phyloP scores from a whole-genome alignment of 1,284 basidiomycete species.

The Cerioporus squamosus region DNA sequence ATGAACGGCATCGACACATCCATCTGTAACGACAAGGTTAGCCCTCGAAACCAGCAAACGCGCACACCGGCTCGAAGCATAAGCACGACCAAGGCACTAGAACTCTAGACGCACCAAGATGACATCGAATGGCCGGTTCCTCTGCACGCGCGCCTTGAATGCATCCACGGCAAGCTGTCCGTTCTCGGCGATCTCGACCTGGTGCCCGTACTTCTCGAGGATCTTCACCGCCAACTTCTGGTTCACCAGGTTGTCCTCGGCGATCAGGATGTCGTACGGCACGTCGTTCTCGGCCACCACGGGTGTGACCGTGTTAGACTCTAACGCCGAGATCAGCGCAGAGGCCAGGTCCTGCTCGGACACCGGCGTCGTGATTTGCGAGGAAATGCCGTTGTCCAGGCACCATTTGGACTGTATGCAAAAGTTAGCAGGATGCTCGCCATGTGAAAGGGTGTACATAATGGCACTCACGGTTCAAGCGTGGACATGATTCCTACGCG shows the following conservation, averaged over 20 bases:
- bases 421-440: conserved; percentile 6
- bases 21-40: conserved; percentile 63
- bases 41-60: background rate
- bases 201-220: conserved; percentile 95
- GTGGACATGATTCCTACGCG: conserved; percentile 54
- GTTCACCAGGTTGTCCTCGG: conserved; percentile 98
- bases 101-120: conserved; percentile 66
- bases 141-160: conserved; percentile 79
- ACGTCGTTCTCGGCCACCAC: conserved; percentile 82
- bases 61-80: background rate
- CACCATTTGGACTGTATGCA: conserved; percentile 83
- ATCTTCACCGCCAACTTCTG: conserved; percentile 98
- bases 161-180: conserved; percentile 91
- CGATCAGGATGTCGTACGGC: conserved; percentile 92
- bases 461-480: conserved; percentile 68
- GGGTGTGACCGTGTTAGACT: conserved; percentile 88
- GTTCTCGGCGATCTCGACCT: conserved; percentile 97
- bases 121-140: conserved; percentile 81
- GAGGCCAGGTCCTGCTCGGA: conserved; percentile 89
- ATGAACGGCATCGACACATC: conserved; percentile 98
- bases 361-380: conserved; percentile 91
- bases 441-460: too few species aligned
- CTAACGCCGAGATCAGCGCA: conserved; percentile 92
- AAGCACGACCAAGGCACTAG: too few species aligned
- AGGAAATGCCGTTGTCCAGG: conserved; percentile 88